Percentiles rank a stretch among this genome's conserved stretches.
Conservation (phyloP, 2,329 filamentous ascomycete genomes). For the Colletotrichum sp. region DNA sequence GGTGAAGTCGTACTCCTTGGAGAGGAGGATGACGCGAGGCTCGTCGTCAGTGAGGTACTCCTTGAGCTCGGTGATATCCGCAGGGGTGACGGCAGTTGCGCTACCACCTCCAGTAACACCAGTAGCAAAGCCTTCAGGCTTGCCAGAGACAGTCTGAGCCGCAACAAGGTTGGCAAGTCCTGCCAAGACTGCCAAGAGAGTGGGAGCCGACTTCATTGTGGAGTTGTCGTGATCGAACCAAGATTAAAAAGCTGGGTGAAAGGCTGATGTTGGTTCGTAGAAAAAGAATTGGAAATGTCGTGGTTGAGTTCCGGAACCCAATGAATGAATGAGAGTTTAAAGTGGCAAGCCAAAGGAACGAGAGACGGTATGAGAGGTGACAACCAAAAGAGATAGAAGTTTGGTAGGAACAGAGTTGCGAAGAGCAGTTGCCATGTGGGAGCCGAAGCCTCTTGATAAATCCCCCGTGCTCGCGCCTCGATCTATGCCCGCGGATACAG, state of each 20-base stretch:
- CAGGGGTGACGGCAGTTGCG: slow-evolving; percentile 47
- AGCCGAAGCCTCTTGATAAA: not conserved
- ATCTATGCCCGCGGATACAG: not conserved
- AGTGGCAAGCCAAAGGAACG: not conserved
- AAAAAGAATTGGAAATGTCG: not conserved
- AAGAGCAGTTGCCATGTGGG: not conserved
- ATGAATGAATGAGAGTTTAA: not conserved
- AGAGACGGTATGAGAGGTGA: not conserved
- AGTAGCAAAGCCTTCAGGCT: slow-evolving; percentile 33
- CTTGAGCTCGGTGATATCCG: slow-evolving; percentile 47
- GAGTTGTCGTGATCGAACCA: not conserved
- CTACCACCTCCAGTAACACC: slow-evolving; percentile 57
- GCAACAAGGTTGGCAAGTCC: not conserved
- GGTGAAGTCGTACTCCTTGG: slow-evolving; percentile 33
- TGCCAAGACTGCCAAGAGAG: slow-evolving; percentile 15
- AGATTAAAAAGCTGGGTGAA: not conserved
- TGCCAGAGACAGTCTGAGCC: slow-evolving; percentile 27
- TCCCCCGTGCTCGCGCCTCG: not conserved
- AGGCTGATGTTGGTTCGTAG: not conserved
- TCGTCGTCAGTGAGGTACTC: slow-evolving; percentile 24
- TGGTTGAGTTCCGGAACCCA: slow-evolving; percentile 6
- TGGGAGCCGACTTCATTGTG: slow-evolving; percentile 9
- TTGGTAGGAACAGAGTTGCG: not conserved
- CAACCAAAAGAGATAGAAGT: not conserved
- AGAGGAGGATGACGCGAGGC: slow-evolving; percentile 27